Percentiles rank a stretch among this genome's conserved stretches.
Evolutionary conservation across 805 yeast species (phyloP).

Genomic region (Tetrapisispora fleetii): DNA sequence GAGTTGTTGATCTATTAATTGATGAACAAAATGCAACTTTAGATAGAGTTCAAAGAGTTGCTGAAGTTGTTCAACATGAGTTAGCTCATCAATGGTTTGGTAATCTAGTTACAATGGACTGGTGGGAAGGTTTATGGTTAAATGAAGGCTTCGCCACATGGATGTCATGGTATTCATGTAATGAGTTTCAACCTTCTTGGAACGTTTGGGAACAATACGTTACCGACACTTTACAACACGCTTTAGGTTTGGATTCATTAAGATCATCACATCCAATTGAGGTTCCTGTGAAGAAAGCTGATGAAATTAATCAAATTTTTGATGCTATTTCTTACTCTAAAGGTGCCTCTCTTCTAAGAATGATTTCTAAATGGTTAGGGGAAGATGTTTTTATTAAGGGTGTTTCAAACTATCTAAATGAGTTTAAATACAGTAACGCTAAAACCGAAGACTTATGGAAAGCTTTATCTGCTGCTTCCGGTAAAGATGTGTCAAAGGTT

Average conservation of each 20-base stretch:
- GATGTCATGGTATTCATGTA: conserved; percentile 83
- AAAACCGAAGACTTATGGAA: conserved; percentile 70
- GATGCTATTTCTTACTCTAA: conserved; percentile 77
- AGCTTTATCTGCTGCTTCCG: conserved; percentile 58
- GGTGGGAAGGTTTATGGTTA: conserved; percentile 88
- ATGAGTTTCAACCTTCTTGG: conserved; percentile 73
- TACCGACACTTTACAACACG: conserved; percentile 63
- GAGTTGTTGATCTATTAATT: conserved; percentile 63
- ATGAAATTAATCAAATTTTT: conserved; percentile 74
- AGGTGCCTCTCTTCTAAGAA: conserved; percentile 70
- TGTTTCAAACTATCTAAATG: conserved; percentile 66
- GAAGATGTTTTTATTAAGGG: conserved; percentile 70
- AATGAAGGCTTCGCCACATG: conserved; percentile 87
- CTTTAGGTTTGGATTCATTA: conserved; percentile 64
- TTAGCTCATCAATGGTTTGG: conserved; percentile 92
- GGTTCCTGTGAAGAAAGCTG: conserved; percentile 69
- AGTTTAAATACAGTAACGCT: conserved; percentile 71
- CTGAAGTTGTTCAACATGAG: conserved; percentile 82
- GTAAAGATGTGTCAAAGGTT: conserved; percentile 58
- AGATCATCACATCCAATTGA: conserved; percentile 82
- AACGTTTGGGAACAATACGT: conserved; percentile 81
- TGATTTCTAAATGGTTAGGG: conserved; percentile 74
- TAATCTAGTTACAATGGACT: conserved; percentile 81
- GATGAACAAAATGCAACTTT: conserved; percentile 63
- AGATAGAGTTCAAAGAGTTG: conserved; percentile 59